Evolutionary conservation across 2,329 filamentous ascomycete species (phyloP), one percentile per base, ranked within the genome.

Genomic region (Fusarium austroafricanum): DNA sequence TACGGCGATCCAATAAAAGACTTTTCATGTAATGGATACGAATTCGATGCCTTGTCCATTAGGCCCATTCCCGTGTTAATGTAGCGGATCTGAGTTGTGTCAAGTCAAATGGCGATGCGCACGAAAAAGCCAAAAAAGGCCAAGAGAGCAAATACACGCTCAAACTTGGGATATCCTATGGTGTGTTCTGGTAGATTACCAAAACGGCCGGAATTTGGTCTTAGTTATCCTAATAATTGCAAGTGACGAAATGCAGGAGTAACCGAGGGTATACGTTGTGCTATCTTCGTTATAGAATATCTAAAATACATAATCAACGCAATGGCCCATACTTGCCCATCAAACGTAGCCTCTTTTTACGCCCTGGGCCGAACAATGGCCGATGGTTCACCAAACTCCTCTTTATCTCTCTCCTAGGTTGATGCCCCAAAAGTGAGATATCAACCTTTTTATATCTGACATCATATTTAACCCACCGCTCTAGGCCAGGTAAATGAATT

Each of bases 401-500:
- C 18, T 39, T 61, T 43, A 43, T 59, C 54, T 71, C 57, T 6
- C 68, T 47, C 42, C 68, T 55, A 33, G 68, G 59, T 2, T 60
- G 55, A 56, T 74, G 73, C 6, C 75, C 74, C 18, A 85, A 68
- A 17, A 84, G 71, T 1, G 71, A 71, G 10, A 73, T 71, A 59
- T 87, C 85, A 2, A 85, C 79, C 62, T 82, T 83, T 59, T 81
- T 83, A 64, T 86, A 88, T 51, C 84, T 76, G 4, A 83, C 75
- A 63, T 87, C 81, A 55, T 81, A 87, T 49, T 78, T 72, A 10
- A 87, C 70, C 83, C 83, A 86, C 28, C 82, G 69, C 42, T 83
- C 79, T 21, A 86, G 61, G 0, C 81, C 79, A 0, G 84, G 84
- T 10, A 86, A 61, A 3, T 80, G 75, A 6, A 87, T 73, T 0